These are phyloP conservation scores for Neltuma alba DNA, from an alignment of 306 rosid genomes.

Conservation along the genomic window DNA sequence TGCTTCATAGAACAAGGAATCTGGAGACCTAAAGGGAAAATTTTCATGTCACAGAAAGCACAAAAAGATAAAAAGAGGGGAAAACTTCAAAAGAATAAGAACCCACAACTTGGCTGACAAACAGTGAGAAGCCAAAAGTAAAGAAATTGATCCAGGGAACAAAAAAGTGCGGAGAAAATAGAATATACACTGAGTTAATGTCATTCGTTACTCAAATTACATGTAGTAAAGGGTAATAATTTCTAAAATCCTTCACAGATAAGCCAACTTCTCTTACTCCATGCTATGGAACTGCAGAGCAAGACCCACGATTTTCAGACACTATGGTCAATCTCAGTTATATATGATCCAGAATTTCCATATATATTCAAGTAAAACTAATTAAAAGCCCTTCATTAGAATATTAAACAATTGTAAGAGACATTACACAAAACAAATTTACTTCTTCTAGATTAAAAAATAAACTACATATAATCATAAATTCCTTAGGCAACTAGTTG, in stretches of 20 bases:
- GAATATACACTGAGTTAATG: neutral
- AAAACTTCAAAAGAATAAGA: neutral
- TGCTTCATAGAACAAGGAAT: conserved; percentile 67
- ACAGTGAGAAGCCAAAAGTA: neutral
- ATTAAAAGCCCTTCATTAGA: neutral
- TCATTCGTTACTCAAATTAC: neutral
- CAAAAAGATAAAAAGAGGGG: neutral
- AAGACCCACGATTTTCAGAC: neutral
- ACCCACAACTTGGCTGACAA: neutral
- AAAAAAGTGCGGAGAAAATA: neutral
- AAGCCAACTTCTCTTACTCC: neutral
- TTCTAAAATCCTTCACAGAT: conserved; percentile 13
- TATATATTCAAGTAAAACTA: neutral
- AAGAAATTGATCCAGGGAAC: neutral
- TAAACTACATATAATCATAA: neutral
- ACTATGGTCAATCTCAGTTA: neutral
- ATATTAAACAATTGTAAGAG: neutral
- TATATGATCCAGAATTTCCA: conserved; percentile 1
- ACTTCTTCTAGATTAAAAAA: neutral
- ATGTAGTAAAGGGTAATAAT: neutral
- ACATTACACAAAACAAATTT: neutral
- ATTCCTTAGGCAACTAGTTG: neutral
- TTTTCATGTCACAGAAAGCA: conserved; percentile 5
- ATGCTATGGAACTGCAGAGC: neutral
- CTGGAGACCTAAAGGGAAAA: conserved; percentile 55